Evolutionary conservation across 78 protist species (phyloP).

Genomic region (Cavenderia fasciculata): DNA sequence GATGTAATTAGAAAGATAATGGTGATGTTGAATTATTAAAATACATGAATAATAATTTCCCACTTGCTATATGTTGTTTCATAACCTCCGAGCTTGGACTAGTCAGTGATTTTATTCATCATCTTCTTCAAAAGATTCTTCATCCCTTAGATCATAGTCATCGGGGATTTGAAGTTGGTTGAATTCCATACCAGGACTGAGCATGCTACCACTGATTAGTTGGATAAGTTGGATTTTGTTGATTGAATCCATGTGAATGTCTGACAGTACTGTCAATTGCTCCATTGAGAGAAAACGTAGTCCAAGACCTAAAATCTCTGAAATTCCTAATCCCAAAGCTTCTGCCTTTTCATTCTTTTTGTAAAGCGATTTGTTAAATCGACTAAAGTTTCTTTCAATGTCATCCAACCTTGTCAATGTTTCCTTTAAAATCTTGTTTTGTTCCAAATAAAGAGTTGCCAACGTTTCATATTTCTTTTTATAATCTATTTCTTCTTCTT

Average conservation of each 20-base stretch:
- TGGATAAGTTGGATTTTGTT: too few species aligned
- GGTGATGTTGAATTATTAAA: too few species aligned
- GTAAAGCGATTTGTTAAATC: slow-evolving; percentile 23
- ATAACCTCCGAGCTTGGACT: too few species aligned
- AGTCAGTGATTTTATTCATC: too few species aligned
- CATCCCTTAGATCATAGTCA: too few species aligned
- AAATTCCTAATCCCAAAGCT: slow-evolving; percentile 51
- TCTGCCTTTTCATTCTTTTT: slow-evolving; percentile 54
- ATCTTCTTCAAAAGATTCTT: too few species aligned
- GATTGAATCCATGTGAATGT: slow-evolving; percentile 28
- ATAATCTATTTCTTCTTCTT: slow-evolving; percentile 11
- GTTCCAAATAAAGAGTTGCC: slow-evolving; percentile 40
- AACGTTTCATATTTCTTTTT: slow-evolving; percentile 38
- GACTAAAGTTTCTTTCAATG: slow-evolving; percentile 32
- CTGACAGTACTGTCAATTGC: slow-evolving; percentile 16
- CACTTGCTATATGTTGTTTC: too few species aligned
- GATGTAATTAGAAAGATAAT: too few species aligned
- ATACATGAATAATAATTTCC: too few species aligned
- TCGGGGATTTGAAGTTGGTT: too few species aligned
- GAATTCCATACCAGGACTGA: too few species aligned
- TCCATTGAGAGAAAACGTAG: slow-evolving; percentile 3
- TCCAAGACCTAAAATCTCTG: slow-evolving; percentile 52
- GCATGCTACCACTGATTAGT: too few species aligned
- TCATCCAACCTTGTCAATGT: slow-evolving; percentile 5
- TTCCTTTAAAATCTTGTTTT: slow-evolving; percentile 21